Evolutionary conservation across 2,329 filamentous ascomycete species (phyloP), one percentile per base, ranked within the genome.

Genomic region (Neocucurbitaria cava): DNA sequence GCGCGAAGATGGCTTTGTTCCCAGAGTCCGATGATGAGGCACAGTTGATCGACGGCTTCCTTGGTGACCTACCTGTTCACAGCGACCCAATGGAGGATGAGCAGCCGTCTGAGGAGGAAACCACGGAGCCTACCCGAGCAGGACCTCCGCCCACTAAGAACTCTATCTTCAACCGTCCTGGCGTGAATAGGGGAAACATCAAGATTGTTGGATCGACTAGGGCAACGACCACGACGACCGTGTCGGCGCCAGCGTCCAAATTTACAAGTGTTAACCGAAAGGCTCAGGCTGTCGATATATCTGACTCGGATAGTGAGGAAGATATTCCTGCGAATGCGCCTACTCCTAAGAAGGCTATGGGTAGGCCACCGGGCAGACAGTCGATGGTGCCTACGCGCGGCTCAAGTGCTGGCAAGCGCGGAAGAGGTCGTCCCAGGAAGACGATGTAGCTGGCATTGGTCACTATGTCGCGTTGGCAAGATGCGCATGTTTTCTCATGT

Each of bases 161-260:
- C 33, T 72, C 74, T 1, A 63, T 75, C 13, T 54, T 74, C 49
- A 56, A 62, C 3, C 62, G 64, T 2, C 63, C 66, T 20, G 64
- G 65, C 5, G 70, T 70, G 64, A 54, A 56, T 3, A 64, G 73
- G n/a, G 74, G 71, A 59, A 75, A 74, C 43, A 71, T 75, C 54
- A 76, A 73, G 48, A 70, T 75, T 20, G 66, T 74, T 1, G 49
- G 40, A 2, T 21, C 60, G 3, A 52, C 52, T 2, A 67, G 46
- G 8, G 57, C 54, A 1, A 59, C 60, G 3, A 61, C 61, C 1
- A 61, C 62, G 5, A 63, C 60, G 1, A 42, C 52, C 2, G 41
- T 51, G 10, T 59, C 42, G 13, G 50, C 54, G 0, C 54, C 62
- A 13, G 54, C 54, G 17, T 56, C 65, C 4, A 56, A 46, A 7